phyloP scores from a whole-genome alignment of 331 rosid species.

The Acacia concinna region DNA sequence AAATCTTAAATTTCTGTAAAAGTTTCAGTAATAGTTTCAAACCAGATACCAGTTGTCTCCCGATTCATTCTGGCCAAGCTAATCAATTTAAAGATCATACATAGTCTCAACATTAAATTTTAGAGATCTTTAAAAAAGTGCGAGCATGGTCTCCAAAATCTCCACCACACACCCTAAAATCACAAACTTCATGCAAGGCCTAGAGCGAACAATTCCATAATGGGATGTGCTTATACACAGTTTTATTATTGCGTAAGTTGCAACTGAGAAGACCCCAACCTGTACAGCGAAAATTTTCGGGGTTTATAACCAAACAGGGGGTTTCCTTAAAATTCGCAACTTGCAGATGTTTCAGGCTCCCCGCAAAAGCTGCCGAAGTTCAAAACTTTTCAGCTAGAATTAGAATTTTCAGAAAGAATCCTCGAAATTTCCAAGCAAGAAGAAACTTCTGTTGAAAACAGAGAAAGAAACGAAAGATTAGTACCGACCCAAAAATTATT shows the following conservation, averaged over 20 bases:
- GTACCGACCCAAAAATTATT: background rate
- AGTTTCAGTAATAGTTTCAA: slow-evolving; percentile 7
- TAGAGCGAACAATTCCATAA: slow-evolving; percentile 12
- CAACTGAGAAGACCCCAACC: slow-evolving; percentile 32
- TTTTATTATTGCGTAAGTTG: slow-evolving; percentile 9
- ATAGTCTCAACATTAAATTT: slow-evolving; percentile 36
- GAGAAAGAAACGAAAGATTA: background rate
- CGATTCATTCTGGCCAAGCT: slow-evolving; percentile 2
- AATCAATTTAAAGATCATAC: slow-evolving; percentile 7
- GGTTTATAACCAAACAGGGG: background rate
- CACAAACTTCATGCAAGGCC: background rate
- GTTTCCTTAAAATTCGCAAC: slow-evolving; percentile 18
- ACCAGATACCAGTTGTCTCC: slow-evolving; percentile 10
- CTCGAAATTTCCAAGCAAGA: background rate
- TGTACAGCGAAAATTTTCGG: background rate
- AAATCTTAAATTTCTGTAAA: background rate
- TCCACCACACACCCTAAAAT: background rate
- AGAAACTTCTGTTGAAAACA: background rate
- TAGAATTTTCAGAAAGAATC: slow-evolving; percentile 3
- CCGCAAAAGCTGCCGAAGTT: slow-evolving; percentile 32
- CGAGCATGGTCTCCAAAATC: background rate
- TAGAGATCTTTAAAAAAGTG: slow-evolving; percentile 11
- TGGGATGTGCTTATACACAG: slow-evolving; percentile 4
- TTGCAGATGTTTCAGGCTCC: background rate
- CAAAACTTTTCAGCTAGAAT: background rate